Evolutionary conservation across 192 early-diverging fungal species (phyloP), one percentile per base, ranked within the genome.

Genomic region (Coemansia sp.): DNA sequence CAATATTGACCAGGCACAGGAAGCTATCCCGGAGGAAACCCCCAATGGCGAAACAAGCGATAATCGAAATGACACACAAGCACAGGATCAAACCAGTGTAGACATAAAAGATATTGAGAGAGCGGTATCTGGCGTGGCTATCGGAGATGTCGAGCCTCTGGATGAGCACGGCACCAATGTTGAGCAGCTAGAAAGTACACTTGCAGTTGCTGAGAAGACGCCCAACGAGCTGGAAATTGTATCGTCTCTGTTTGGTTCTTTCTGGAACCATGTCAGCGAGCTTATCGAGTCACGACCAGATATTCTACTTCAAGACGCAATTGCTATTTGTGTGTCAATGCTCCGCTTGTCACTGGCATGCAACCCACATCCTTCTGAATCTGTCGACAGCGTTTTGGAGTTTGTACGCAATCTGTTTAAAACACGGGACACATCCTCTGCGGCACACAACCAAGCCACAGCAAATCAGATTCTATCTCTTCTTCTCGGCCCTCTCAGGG

Each of bases 221-320:
- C 44, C 66, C 10, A 69, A 26, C 53, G 69, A 79, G 63, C 56
- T 82, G 54, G 72, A 73, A 11, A 37, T 58, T 18, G 43, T 77
- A 56, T 62, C 80, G 5, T 56, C 63, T 54, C 81, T 99, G 16
- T 99, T 99, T 86, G 93, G 93, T 58, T 93, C 98, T 38, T 99
- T 99, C 77, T 99, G 98, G 98, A 84, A 75, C 38, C 96, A 99
- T 74, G 92, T 99, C 67, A 92, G 91, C 37, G 89, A 93, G 47
- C 87, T 98, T 38, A 91, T 99, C 47, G 91, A 94, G 87, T 89
- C 89, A 42, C 89, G 96, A 21, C 93, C 93, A 4, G 96, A 99
- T 74, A 88, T 99, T 9, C 87, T 90, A 6, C 89, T 98, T 40
- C 90, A 94, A 68, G 96, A 99, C 65, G 86, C 95, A n/a, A 92